Percentiles rank a stretch among this genome's conserved stretches.
These are phyloP conservation scores for Lactarius evosmus DNA, from an alignment of 768 basidiomycete genomes.

Conservation along the genomic window DNA sequence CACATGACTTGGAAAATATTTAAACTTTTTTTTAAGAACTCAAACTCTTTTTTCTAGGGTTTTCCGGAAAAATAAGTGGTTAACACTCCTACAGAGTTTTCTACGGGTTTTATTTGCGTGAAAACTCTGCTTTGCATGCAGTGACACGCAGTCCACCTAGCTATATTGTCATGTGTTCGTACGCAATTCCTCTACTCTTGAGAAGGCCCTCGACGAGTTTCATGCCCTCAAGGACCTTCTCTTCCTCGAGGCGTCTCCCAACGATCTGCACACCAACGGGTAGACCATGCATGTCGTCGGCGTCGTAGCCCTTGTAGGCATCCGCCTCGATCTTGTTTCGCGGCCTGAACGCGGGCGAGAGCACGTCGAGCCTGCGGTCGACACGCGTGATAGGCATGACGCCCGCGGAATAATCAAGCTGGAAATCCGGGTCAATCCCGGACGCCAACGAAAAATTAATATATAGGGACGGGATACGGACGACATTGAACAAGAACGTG, in stretches of 20 bases:
- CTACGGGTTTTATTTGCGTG: too few relatives aligned
- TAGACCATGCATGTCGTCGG: slow-evolving; percentile 61
- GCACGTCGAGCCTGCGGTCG: slow-evolving; percentile 41
- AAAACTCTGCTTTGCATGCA: too few relatives aligned
- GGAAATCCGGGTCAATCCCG: neutral
- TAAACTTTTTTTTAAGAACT: too few relatives aligned
- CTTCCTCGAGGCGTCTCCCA: slow-evolving; percentile 63
- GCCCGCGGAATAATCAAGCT: slow-evolving; percentile 57
- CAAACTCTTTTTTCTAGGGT: too few relatives aligned
- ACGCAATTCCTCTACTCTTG: slow-evolving; percentile 5
- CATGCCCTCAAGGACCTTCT: slow-evolving; percentile 70
- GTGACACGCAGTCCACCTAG: too few relatives aligned
- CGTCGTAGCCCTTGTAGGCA: slow-evolving; percentile 54
- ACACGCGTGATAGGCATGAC: slow-evolving; percentile 58
- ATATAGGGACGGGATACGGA: slow-evolving; percentile 39
- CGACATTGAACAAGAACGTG: slow-evolving; percentile 66
- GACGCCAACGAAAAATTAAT: too few relatives aligned
- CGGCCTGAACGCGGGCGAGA: slow-evolving; percentile 36
- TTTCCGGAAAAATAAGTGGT: too few relatives aligned
- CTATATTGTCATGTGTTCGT: slow-evolving; percentile 3
- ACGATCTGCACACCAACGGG: slow-evolving; percentile 66
- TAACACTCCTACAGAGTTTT: too few relatives aligned
- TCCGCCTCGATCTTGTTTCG: slow-evolving; percentile 46
- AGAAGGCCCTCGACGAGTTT: slow-evolving; percentile 46
- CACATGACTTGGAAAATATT: too few relatives aligned